Evolutionary conservation across 106 monocot species (phyloP), one percentile per base, ranked within the genome.

Genomic region (Phalaenopsis equestris): DNA sequence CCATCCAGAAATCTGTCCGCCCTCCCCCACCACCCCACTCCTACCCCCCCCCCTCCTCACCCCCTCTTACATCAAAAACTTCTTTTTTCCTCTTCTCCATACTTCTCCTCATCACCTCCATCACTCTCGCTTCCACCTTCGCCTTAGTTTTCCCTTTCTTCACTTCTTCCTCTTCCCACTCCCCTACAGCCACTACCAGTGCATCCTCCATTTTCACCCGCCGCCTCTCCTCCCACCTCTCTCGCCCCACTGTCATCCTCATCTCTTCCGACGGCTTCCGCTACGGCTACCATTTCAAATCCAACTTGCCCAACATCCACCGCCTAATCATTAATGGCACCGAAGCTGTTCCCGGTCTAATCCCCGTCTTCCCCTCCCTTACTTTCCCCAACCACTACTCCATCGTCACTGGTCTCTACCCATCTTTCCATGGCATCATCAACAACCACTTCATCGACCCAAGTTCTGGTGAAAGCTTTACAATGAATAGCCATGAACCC

Each of bases 381-480:
- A 93, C 90, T 14, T 90, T 90, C 81, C 93, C 93, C 67, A 93
- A 93, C 83, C 93, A 93, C 81, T 93, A 90, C 80, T 80, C 93
- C 80, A 93, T 93, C 72, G 93, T 42, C 76, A 93, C 90, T 6
- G 90, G 90, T 72, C 88, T 93, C 43, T 88, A 90, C 80, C 93
- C 93, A 0, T 9, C 90, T n/a, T 76, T 78, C 76, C 90, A 90
- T 78, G 92, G 92, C 78, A 84, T 92, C 70, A 79, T 92, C 42
- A 79, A 83, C 86, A 90, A 90, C 73, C 46, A 81, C 24, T 92
- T 92, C 77, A 41, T 81, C 37, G 92, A 92, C 43, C 92, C 90
- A 11, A 55, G n/a, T 30, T 68, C 84, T 15, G 86, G 87, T 10
- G 84, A 86, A 4, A 7, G 3, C 15, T 92, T 92, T 87, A 76